Evolutionary conservation across 305 asterid species (phyloP), one percentile per base, ranked within the genome.

Genomic region (Striga hermonthica): DNA sequence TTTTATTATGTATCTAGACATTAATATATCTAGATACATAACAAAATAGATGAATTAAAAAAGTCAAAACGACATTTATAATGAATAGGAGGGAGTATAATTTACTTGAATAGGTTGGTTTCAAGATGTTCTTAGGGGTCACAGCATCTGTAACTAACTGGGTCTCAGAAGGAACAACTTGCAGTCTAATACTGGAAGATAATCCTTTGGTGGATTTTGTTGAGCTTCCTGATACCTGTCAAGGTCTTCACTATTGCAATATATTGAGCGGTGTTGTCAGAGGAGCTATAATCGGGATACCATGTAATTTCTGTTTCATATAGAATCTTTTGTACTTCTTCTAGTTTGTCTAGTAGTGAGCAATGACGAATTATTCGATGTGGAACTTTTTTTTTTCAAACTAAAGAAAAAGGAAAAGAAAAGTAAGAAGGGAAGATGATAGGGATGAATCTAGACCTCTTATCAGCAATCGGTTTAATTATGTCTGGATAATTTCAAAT

Each of bases 141-240:
- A 82, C 96, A 67, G 97, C 97, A 64, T 80, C 90, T 35, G 98
- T 93, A 60, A 71, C 86, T 62, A 90, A 90, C 72, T 93, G 98
- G 97, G 95, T 90, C 64, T 55, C 86, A 8, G 99, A 93, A 60
- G 97, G 99, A 65, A 93, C 99, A 71, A 82, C 95, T 7, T 93
- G 98, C 86, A 86, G 98, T 74, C 70, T 93, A 34, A 86, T 93
- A 71, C 72, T 90, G 81, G 98, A 93, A 70, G 99, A 93, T 67
- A 93, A 93, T 79, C 99, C 97, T 36, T 79, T 90, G 67, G 95
- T 90, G 57, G 99, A 93, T 78, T 93, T 90, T 74, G 97, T 93
- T 60, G 99, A 93, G 84, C 96, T 90, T 71, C 98, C 97, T 57
- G 97, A 90, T 72, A 90, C 90, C 57, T 93, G 96, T 70, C 98